Evolutionary conservation across 2,329 filamentous ascomycete species (phyloP), one percentile per base, ranked within the genome.

Genomic region (Aspergillus hiratsukae): DNA sequence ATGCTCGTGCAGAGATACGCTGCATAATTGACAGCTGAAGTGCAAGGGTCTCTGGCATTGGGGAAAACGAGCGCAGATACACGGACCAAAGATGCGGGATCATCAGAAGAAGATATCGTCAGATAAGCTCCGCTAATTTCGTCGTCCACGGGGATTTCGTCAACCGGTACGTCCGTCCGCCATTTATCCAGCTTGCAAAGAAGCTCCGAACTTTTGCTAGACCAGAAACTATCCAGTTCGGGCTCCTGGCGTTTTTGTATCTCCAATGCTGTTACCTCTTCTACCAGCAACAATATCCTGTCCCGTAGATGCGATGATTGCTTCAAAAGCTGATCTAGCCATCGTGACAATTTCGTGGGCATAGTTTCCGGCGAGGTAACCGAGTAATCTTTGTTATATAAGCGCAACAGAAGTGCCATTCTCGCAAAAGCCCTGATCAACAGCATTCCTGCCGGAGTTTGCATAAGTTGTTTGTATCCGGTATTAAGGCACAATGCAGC

Each of bases 381-480:
- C 8, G 58, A 54, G 41, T 55, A 58, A 5, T 58, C 43, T 41
- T 56, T 50, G 41, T 61, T 61, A 23, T 61, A 58, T 29, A 61
- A 40, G 23, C 57, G 57, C 9, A 61, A 28, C 4, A 61, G 48
- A 19, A 61, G 58, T 8, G 59, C 55, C 59, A 61, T 61, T 14
- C 59, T 49, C 9, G 59, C 52, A 45, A 61, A 61, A 4, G 59
- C 55, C 28, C 50, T 53, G 10, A 54, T 51, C 19, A 61, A 45
- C 29, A 54, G 29, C 46, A 59, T 59, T 17, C 59, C 59, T 21
- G 52, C 48, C 3, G 49, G 19, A 27, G 37, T 58, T 23, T 58
- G 29, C 49, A 51, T 35, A 17, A 61, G 48, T 5, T 52, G 23
- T 27, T 43, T 49, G 43, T 60, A 49, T 23, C 49, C 51, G 29